Percentiles rank a stretch among this genome's conserved stretches.
Conservation (phyloP, 176 grass and related monocot genomes). For the Oryza meyeriana region DNA sequence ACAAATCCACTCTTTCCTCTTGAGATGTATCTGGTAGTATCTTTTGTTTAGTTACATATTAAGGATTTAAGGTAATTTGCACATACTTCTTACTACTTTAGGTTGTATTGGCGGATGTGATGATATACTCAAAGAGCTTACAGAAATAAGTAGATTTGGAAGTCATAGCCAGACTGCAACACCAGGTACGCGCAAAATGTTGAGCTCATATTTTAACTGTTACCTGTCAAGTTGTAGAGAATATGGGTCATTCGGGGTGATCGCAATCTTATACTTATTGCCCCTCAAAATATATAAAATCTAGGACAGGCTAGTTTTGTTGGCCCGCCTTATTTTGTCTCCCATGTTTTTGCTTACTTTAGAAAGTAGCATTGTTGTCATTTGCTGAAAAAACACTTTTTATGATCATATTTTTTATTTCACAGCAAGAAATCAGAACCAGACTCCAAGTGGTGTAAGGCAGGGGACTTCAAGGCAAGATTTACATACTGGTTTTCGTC, state of each 20-base stretch:
- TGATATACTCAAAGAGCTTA: conserved; percentile 75
- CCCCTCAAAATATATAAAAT: not conserved
- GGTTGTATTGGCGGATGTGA: conserved; percentile 97
- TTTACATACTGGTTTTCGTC: conserved; percentile 43
- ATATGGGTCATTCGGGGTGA: not conserved
- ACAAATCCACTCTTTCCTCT: not conserved
- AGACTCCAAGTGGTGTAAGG: conserved; percentile 35
- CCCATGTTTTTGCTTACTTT: conserved; percentile 1
- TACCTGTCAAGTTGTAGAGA: not conserved
- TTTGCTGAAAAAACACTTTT: conserved; percentile 2
- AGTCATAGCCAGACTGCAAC: conserved; percentile 45
- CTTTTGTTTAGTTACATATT: not conserved
- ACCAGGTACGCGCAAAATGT: conserved; percentile 45
- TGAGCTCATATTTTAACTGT: conserved; percentile 2
- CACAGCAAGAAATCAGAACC: conserved; percentile 66
- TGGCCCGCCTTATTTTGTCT: not conserved
- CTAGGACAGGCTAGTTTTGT: not conserved
- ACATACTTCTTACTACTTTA: conserved; percentile 35
- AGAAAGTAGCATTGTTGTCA: not conserved
- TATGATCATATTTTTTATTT: conserved; percentile 15
- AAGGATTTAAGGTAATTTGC: not conserved
- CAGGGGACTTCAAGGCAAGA: conserved; percentile 52
- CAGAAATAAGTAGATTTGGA: conserved; percentile 69
- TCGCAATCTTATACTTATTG: not conserved
- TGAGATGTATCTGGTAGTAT: not conserved